Evolutionary conservation across 2,329 filamentous ascomycete genomes (phyloP), one percentile per base, ranked within the genome.

Genomic region (Alternaria atra): DNA sequence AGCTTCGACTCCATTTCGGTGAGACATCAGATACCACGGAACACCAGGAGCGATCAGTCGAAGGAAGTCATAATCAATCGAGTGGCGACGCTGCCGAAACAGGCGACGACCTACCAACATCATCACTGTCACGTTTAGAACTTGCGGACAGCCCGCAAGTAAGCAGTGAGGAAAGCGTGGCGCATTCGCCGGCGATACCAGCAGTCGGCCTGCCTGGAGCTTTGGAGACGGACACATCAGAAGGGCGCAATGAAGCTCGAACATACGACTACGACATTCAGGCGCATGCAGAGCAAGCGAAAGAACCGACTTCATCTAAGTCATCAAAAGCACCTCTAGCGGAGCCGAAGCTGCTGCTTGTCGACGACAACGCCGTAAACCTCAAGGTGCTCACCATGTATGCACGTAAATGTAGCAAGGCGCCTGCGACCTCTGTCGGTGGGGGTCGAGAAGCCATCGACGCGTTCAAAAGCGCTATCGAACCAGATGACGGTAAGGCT

Each of bases 341-440:
- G 44, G 52, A 51, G 10, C 57, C 52, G n/a, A 60, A 37, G 27
- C 46, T 60, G 15, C 46, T 60, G 20, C 32, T 60, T n/a, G 57
- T 60, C 8, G 57, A 60, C 44, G 57, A 60, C 20, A 60, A 60
- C 32, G 44, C 57, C 1, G 52, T 60, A 13, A 60, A 60, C 4
- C 57, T 60, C 40, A 60, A 60, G 40, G 52, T 60, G 7, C 46
- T 60, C 5, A 32, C 37, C 23, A 60, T 60, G 57, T 60, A 60
- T 34, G 57, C 57, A 29, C 39, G 32, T 12, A 60, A 56, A 39
- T 60, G 52, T 42, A 60, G 57, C 25, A 52, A 43, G 17, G 39
- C 6, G 20, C 35, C 44, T n/a, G 44, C 57, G n/a, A 56, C 32
- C 2, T 51, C 57, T n/a, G 57, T 52, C 5, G 53, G 54, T 17